These are phyloP conservation scores for Bipolaris cookei DNA, from an alignment of 2,329 filamentous ascomycete genomes.

Conservation along the genomic window DNA sequence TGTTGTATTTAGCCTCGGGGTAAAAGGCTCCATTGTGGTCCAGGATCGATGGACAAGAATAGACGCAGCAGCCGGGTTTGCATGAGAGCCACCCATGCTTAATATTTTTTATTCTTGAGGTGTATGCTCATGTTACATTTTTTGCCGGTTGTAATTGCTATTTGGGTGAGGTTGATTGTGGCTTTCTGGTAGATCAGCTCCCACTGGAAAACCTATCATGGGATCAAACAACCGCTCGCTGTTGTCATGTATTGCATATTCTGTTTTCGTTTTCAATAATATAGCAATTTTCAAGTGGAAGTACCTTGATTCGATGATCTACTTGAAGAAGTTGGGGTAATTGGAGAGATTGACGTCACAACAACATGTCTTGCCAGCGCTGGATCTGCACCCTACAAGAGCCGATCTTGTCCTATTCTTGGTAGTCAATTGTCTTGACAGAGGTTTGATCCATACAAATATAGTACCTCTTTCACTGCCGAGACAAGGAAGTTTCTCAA, in stretches of 20 bases:
- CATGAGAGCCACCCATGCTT: not conserved
- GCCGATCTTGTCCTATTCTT: too few relatives aligned
- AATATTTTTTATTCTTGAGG: not conserved
- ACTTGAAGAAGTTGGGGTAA: too few relatives aligned
- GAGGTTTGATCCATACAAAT: too few relatives aligned
- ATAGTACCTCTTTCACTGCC: too few relatives aligned
- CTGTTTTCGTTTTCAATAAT: not conserved
- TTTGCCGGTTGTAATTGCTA: not conserved
- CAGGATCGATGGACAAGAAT: not conserved
- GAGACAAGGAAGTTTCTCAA: not conserved
- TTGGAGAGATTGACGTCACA: not conserved
- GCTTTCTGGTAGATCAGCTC: not conserved
- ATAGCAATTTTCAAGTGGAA: too few relatives aligned
- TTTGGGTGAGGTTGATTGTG: not conserved
- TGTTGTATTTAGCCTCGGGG: slow-evolving; percentile 17
- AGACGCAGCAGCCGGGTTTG: not conserved
- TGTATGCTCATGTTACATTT: not conserved
- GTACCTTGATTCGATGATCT: not conserved
- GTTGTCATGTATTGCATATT: not conserved
- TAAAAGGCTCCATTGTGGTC: not conserved
- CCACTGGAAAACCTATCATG: not conserved
- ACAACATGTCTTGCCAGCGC: not conserved
- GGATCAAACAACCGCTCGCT: not conserved
- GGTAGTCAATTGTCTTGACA: too few relatives aligned
- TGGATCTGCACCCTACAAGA: not conserved